Conservation (phyloP, 2,329 filamentous ascomycete species). For the Trichoderma arundinaceum region DNA sequence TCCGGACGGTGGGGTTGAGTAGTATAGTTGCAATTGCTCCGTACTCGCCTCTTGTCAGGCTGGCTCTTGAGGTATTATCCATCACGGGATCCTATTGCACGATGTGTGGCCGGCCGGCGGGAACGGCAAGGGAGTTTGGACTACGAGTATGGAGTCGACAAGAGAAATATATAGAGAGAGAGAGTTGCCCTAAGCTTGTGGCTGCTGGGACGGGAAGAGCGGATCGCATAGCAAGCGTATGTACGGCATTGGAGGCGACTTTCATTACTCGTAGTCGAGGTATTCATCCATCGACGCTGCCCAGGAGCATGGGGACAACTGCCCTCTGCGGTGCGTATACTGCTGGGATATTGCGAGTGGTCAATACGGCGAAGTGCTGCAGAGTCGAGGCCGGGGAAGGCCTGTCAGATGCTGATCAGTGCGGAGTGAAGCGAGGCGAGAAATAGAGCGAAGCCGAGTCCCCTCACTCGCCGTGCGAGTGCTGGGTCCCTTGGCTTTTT, state of each 20-base stretch:
- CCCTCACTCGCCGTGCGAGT: too few relatives aligned
- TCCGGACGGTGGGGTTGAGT: background rate
- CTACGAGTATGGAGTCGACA: background rate
- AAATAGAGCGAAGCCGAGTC: background rate
- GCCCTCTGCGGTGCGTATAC: too few relatives aligned
- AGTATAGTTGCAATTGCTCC: background rate
- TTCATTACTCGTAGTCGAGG: constrained; percentile 4
- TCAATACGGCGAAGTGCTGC: background rate
- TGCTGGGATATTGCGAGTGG: too few relatives aligned
- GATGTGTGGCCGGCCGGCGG: background rate
- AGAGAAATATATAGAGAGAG: background rate
- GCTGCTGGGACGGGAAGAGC: constrained; percentile 13
- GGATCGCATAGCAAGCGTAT: constrained; percentile 2
- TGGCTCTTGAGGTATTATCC: background rate
- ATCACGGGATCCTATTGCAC: background rate
- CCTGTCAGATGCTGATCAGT: constrained; percentile 28
- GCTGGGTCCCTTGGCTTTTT: background rate
- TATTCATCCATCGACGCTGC: background rate
- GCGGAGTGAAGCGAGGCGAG: constrained; percentile 22
- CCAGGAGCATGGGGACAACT: background rate
- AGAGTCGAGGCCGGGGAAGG: constrained; percentile 14
- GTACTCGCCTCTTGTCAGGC: background rate
- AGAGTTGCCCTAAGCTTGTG: background rate
- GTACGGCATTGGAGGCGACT: background rate
- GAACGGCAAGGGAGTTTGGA: background rate